Conservation (phyloP, 345 rosid species). For the Camelina hispida region DNA sequence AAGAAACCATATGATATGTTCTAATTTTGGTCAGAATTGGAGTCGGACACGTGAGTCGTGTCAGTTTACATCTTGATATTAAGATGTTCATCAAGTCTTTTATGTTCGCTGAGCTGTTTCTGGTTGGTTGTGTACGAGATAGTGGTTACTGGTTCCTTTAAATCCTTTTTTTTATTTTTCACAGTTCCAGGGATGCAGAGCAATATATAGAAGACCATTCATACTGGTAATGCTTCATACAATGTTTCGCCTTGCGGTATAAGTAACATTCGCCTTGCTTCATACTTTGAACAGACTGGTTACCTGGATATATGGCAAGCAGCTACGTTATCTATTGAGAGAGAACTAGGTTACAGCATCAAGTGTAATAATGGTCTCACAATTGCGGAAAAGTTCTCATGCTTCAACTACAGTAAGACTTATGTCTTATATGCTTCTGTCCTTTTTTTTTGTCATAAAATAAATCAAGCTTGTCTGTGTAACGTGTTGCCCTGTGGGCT, state of each 20-base stretch:
- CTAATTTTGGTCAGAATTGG: too few relatives aligned
- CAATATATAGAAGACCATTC: slow-evolving; percentile 67
- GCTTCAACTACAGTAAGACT: slow-evolving; percentile 63
- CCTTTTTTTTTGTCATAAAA: neutral
- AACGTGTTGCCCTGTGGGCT: too few relatives aligned
- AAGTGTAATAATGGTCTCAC: slow-evolving; percentile 58
- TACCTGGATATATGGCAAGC: slow-evolving; percentile 84
- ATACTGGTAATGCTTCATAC: slow-evolving; percentile 75
- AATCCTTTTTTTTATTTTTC: slow-evolving; percentile 27
- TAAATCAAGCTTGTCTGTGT: too few relatives aligned
- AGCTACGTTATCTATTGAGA: slow-evolving; percentile 76
- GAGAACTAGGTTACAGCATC: slow-evolving; percentile 79
- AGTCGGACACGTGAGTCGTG: neutral
- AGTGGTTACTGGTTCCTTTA: neutral
- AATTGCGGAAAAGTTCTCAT: slow-evolving; percentile 75
- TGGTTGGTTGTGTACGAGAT: slow-evolving; percentile 19
- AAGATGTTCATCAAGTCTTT: slow-evolving; percentile 1
- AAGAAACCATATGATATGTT: too few relatives aligned
- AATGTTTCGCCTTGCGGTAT: slow-evolving; percentile 70
- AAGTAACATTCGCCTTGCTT: slow-evolving; percentile 41
- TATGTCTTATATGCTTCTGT: slow-evolving; percentile 34
- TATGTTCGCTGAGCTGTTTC: slow-evolving; percentile 10
- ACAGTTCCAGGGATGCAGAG: slow-evolving; percentile 79
- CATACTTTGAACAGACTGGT: slow-evolving; percentile 59
- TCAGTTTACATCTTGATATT: neutral